Base-by-base conservation (phyloP, 129 eudicot species). In the Calendula officinalis region DNA sequence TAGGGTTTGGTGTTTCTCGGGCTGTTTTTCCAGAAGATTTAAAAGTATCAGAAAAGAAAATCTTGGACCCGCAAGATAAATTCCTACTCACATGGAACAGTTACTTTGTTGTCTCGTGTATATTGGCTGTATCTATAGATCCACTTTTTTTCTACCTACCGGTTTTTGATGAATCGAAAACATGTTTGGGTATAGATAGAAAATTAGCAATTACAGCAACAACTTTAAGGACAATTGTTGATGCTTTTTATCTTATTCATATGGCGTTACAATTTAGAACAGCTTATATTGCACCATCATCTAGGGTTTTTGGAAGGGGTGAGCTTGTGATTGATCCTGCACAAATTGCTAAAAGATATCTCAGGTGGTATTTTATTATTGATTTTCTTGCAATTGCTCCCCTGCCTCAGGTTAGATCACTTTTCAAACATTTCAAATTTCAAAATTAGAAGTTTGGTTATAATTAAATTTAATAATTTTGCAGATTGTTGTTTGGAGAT, bases 11-110 rank as follows among this genome's bases (percentile, higher is more conserved):
- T 3, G 95, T 90, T 72, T 72, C 95, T 64, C 79, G 79, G 38
- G 97, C 97, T 16, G 97, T 91, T 40, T 91, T 91, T 37, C 97
- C 97, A 0, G 97, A 91, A 77, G 97, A 91, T 64, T 81, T 91
- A 38, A 80, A 91, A 78, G 95, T 75, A 42, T 91, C 97, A 6
- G 87, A 87, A 64, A 84, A 87, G 62, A 90, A 84, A 70, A 91
- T 91, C 71, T 82, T 84, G 41, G 95, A 91, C 72, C 97, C 97
- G 2, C 97, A 91, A 77, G 94, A 91, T 71, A 91, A 84, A 66
- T 84, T 91, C 56, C 81, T 91, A 45, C 85, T 83, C 45, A 62
- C 75, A 44, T 87, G 95, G 85, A 91, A 91, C 63, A 86, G 70
- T 27, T 81, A 86, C 64, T 87, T 86, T 60, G 87, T 91, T 40